These are phyloP conservation scores for Kalmusia sp. DNA, from an alignment of 2,329 filamentous ascomycete genomes.

Conservation along the genomic window DNA sequence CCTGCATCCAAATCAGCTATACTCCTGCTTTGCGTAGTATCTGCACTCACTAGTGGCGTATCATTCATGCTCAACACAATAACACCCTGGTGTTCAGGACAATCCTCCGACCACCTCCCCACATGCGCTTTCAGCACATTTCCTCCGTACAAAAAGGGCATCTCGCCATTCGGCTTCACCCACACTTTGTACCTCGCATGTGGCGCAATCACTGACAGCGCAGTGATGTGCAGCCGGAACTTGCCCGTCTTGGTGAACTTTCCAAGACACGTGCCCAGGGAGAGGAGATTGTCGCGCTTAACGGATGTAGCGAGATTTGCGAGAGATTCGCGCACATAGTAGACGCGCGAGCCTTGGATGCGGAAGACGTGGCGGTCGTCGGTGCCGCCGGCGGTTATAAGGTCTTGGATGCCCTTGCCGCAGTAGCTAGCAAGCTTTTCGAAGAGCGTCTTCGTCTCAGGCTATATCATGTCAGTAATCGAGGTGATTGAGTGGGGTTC, in stretches of 20 bases:
- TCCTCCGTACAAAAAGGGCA: constrained; percentile 95
- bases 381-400: constrained; percentile 54
- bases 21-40: not conserved
- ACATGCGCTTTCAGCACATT: constrained; percentile 86
- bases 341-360: constrained; percentile 78
- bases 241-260: constrained; percentile 98
- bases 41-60: constrained; percentile 68
- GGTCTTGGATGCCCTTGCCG: constrained; percentile 81
- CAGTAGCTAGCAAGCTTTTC: constrained; percentile 94
- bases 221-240: constrained; percentile 92
- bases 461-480: constrained; percentile 21
- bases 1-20: constrained; percentile 58
- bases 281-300: constrained; percentile 80
- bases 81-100: constrained; percentile 89
- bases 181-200: constrained; percentile 97
- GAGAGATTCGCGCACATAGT: constrained; percentile 88
- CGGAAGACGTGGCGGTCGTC: constrained; percentile 56
- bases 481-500: too few species aligned
- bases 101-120: constrained; percentile 87
- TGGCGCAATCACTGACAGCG: constrained; percentile 85
- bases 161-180: constrained; percentile 95
- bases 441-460: constrained; percentile 82
- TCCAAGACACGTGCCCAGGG: constrained; percentile 87
- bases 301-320: constrained; percentile 92
- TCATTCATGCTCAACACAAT: constrained; percentile 93